These are phyloP conservation scores for Ceratocystis lukuohia DNA, from an alignment of 2,329 filamentous ascomycete species.

Conservation along the genomic window DNA sequence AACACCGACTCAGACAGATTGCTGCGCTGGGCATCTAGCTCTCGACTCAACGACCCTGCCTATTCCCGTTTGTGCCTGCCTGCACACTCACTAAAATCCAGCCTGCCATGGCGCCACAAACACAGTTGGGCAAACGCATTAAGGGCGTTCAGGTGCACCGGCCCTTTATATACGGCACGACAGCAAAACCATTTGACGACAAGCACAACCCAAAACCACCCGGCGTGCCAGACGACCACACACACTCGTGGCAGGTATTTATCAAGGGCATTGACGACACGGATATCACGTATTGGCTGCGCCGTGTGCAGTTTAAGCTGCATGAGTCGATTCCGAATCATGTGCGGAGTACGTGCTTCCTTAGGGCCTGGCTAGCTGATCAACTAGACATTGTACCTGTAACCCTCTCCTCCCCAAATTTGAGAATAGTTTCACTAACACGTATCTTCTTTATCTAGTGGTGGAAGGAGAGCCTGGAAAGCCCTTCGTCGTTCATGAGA, in stretches of 20 bases:
- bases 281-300: constrained; percentile 88
- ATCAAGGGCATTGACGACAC: constrained; percentile 80
- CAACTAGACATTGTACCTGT: too few relatives aligned
- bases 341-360: constrained; percentile 49
- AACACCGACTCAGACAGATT: background rate
- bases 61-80: background rate
- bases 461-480: constrained; percentile 57
- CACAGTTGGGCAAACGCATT: constrained; percentile 46
- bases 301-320: constrained; percentile 94
- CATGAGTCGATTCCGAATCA: constrained; percentile 94
- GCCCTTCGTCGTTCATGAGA: constrained; percentile 75
- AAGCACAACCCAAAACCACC: constrained; percentile 63
- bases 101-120: constrained; percentile 43
- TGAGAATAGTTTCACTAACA: background rate
- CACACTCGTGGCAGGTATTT: constrained; percentile 92
- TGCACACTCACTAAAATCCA: background rate
- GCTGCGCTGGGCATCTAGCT: background rate
- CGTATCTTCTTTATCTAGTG: constrained; percentile 29
- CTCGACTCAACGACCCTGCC: background rate
- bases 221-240: constrained; percentile 75
- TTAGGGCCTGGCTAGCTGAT: background rate
- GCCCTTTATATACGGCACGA: constrained; percentile 62
- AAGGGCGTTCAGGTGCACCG: constrained; percentile 52
- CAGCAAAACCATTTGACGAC: constrained; percentile 66
- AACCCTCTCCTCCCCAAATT: background rate